phyloP scores from a whole-genome alignment of 805 yeast genomes.

The Nakazawaea holstii region DNA sequence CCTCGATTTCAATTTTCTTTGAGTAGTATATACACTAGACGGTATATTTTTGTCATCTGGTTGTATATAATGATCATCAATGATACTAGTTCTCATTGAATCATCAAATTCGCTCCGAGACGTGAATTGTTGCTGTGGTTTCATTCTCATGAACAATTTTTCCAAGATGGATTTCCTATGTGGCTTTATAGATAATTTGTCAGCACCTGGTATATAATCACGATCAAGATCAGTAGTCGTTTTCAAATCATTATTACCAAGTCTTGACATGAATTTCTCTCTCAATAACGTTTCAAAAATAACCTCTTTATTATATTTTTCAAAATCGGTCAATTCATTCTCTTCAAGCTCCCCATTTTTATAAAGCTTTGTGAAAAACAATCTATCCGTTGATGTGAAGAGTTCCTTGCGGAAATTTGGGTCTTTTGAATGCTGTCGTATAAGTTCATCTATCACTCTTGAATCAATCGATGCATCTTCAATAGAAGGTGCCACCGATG shows the following conservation, averaged over 20 bases:
- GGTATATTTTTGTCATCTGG: background rate
- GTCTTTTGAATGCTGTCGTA: slow-evolving; percentile 1
- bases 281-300: slow-evolving; percentile 21
- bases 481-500: background rate
- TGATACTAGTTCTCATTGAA: background rate
- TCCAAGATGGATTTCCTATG: background rate
- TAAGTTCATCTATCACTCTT: background rate
- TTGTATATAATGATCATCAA: slow-evolving; percentile 9
- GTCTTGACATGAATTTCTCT: slow-evolving; percentile 12
- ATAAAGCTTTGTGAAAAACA: slow-evolving; percentile 20
- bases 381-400: slow-evolving; percentile 7
- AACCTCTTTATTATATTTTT: slow-evolving; percentile 20
- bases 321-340: slow-evolving; percentile 21
- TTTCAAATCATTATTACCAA: background rate
- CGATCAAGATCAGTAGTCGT: background rate
- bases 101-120: background rate
- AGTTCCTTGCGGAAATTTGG: background rate
- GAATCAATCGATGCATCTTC: background rate
- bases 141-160: background rate
- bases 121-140: background rate
- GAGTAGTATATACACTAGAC: slow-evolving; percentile 27
- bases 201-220: slow-evolving; percentile 6
- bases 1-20: slow-evolving; percentile 55
- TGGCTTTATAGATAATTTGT: background rate
- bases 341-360: slow-evolving; percentile 13